Evolutionary conservation across 768 basidiomycete species (phyloP), one percentile per base, ranked within the genome.

Genomic region (Pulveroboletus ravenelii): DNA sequence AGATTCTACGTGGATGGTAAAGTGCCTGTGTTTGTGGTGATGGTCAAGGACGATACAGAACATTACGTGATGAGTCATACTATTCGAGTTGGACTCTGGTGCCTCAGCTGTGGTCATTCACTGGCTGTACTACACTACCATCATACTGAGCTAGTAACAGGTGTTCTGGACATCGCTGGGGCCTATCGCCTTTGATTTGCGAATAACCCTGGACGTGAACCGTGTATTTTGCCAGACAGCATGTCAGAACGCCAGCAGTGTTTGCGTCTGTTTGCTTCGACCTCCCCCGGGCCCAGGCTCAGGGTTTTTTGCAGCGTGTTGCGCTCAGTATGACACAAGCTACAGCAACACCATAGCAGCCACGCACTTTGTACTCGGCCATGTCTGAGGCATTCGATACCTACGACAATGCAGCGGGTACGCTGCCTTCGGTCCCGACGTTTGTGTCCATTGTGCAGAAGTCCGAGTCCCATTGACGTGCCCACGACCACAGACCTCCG

Each of bases 401-500:
- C 48, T 53, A 64, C 60, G 55, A 68, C 51, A 60, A 75, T 46
- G 60, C 65, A 47, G 75, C 71, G 46, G 73, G 67, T 47, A 55
- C 67, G 41, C 47, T 51, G 31, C 50, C 64, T 25, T 45, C 58
- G 6, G 62, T 59, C 31, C 64, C 63, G 48, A 57, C 56, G 71
- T 72, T 54, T 39, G 71, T 67, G 29, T 43, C 25, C 6, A 36
- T 43, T 61, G 45, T 53, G 47, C 47, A 23, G 48, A 18, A 45
- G 45, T 40, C 17, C 13, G 52, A 52, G 47, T 48, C 35, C 15
- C 36, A 37, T 50, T 60, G 58, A 56, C 52, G 17, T 31, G 60
- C 56, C 45, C 47, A n/a, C 43, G 44, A 63, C 46, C 34, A 25
- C 69, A 89, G 88, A 59, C 75, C 84, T 56, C 78, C 81, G 40